Percentiles rank a stretch among this genome's conserved stretches.
These are phyloP conservation scores for Mucor irregularis DNA, from an alignment of 371 early-diverging fungal genomes.

Conservation along the genomic window DNA sequence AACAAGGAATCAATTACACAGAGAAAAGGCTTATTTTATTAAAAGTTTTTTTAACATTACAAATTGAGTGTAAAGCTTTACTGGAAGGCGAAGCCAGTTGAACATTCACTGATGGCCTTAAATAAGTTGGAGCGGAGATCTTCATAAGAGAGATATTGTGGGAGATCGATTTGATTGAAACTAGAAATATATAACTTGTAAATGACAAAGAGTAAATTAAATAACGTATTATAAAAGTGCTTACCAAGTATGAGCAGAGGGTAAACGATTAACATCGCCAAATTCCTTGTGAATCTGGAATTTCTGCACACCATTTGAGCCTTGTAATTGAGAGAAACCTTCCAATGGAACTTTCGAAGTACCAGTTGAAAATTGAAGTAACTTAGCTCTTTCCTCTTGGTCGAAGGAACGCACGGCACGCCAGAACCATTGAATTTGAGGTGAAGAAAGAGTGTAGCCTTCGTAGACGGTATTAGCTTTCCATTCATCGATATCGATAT, in stretches of 20 bases:
- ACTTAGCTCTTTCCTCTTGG: slow-evolving; percentile 95
- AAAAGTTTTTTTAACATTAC: background rate
- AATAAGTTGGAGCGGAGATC: slow-evolving; percentile 78
- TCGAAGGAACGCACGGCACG: slow-evolving; percentile 95
- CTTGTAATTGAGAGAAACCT: slow-evolving; percentile 94
- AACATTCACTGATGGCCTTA: slow-evolving; percentile 93
- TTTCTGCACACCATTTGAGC: slow-evolving; percentile 93
- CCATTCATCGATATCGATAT: slow-evolving; percentile 99
- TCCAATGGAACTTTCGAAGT: slow-evolving; percentile 98
- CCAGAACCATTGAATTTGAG: slow-evolving; percentile 99
- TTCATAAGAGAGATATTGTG: slow-evolving; percentile 93
- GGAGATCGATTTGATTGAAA: slow-evolving; percentile 98
- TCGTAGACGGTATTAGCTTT: slow-evolving; percentile 96
- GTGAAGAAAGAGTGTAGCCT: slow-evolving; percentile 84
- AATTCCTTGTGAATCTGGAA: slow-evolving; percentile 99
- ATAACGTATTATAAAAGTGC: too few species aligned
- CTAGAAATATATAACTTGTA: slow-evolving; percentile 52
- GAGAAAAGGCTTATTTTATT: too few species aligned
- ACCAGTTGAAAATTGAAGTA: slow-evolving; percentile 98
- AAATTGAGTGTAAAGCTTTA: slow-evolving; percentile 34
- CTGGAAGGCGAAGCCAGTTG: slow-evolving; percentile 93
- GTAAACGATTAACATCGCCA: slow-evolving; percentile 80
- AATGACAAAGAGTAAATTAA: too few species aligned
- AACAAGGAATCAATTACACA: too few species aligned
- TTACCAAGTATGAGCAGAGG: slow-evolving; percentile 98